phyloP scores from a whole-genome alignment of 1,139 yeast species.

The Kodamaea sp. region DNA sequence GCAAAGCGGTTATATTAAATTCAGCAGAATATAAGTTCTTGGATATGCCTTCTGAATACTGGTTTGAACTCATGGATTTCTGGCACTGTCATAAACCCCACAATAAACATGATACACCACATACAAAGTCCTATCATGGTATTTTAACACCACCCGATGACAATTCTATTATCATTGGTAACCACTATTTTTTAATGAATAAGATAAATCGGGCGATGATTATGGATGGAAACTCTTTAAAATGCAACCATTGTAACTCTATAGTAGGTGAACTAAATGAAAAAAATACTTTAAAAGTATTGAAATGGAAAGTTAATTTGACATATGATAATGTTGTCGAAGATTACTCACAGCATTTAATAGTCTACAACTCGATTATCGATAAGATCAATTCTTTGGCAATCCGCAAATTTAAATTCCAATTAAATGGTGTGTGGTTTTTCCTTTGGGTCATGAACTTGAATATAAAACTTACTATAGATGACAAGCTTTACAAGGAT shows the following conservation, averaged over 20 bases:
- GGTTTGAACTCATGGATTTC: constrained; percentile 95
- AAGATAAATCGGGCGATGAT: constrained; percentile 14
- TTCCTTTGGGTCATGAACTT: constrained; percentile 22
- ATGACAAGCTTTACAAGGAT: constrained; percentile 8
- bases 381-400: constrained; percentile 49
- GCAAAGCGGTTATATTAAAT: constrained; percentile 26
- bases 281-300: constrained; percentile 31
- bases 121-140: constrained; percentile 27
- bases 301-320: constrained; percentile 60
- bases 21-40: constrained; percentile 34
- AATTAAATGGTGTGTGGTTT: constrained; percentile 10
- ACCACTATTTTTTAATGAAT: constrained; percentile 51
- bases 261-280: constrained; percentile 31
- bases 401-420: constrained; percentile 42
- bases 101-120: constrained; percentile 14
- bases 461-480: constrained; percentile 17
- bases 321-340: constrained; percentile 19
- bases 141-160: constrained; percentile 43
- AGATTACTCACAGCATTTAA: constrained; percentile 30
- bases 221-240: constrained; percentile 8
- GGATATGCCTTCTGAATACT: constrained; percentile 86
- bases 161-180: constrained; percentile 51
- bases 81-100: constrained; percentile 97
- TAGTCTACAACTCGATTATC: constrained; percentile 36
- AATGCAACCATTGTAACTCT: constrained; percentile 29